Conservation (phyloP, 805 yeast species). For the Candida berthetii region DNA sequence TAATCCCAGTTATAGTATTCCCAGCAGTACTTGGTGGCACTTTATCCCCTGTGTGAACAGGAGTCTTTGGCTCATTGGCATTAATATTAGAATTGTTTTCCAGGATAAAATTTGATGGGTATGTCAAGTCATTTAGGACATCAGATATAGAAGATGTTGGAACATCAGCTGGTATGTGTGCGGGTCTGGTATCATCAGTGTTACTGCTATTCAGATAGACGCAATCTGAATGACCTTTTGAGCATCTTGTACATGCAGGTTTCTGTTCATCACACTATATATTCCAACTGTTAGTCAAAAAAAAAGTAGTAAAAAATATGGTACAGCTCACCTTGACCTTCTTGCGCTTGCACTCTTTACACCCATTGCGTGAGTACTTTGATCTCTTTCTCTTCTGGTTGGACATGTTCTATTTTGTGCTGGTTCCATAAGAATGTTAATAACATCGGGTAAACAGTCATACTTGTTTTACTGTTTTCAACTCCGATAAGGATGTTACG, state of each 20-base stretch:
- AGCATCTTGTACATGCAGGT: conserved; percentile 30
- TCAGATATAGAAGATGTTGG: not conserved
- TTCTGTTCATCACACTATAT: conserved; percentile 27
- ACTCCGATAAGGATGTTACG: too few relatives aligned
- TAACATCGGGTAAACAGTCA: not conserved
- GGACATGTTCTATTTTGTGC: not conserved
- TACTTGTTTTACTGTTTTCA: too few relatives aligned
- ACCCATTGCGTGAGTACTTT: conserved; percentile 26
- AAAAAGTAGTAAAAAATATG: too few relatives aligned
- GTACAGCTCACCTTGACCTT: conserved; percentile 31
- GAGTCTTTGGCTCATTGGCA: too few relatives aligned
- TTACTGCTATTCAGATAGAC: not conserved
- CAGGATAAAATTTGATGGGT: not conserved
- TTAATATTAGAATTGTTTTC: not conserved
- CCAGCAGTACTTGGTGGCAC: too few relatives aligned
- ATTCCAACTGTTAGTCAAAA: not conserved
- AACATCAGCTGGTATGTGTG: not conserved
- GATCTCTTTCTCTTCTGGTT: conserved; percentile 5
- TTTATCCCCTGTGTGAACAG: too few relatives aligned
- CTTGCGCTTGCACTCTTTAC: conserved; percentile 35
- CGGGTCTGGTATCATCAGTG: not conserved
- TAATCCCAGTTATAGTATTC: not conserved
- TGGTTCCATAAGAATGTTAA: not conserved
- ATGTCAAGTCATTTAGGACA: not conserved
- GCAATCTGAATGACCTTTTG: conserved; percentile 13